Conservation (phyloP, 352 stramenopile genomes). For the Phytopythium mirpurense region DNA sequence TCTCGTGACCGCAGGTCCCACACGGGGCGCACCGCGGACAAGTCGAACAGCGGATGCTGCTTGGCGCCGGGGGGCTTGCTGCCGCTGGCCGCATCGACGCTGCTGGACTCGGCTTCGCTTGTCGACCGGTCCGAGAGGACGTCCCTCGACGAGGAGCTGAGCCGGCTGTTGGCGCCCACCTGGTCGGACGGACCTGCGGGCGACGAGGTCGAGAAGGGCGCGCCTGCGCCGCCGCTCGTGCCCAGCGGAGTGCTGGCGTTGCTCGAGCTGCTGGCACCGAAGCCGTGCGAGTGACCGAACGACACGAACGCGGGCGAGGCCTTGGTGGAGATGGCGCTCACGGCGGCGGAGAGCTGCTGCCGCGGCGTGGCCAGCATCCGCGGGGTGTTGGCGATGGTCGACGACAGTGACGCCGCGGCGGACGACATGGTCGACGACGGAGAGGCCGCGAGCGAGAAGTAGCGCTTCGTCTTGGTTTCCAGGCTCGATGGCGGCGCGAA, state of each 20-base stretch:
- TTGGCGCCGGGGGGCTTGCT: not conserved
- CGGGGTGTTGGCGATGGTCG: slow-evolving; percentile 68
- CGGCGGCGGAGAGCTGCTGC: slow-evolving; percentile 71
- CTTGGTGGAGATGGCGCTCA: slow-evolving; percentile 75
- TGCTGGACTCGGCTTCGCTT: slow-evolving; percentile 9
- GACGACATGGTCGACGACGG: slow-evolving; percentile 67
- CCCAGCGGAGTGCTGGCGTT: slow-evolving; percentile 3
- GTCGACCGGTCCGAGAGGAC: slow-evolving; percentile 8
- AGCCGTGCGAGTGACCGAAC: slow-evolving; percentile 18
- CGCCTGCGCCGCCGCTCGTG: not conserved
- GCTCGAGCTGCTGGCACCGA: slow-evolving; percentile 2
- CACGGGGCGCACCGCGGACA: slow-evolving; percentile 12
- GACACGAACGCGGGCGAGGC: slow-evolving; percentile 57
- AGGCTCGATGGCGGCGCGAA: slow-evolving; percentile 58
- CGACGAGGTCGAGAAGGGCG: not conserved
- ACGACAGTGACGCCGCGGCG: slow-evolving; percentile 61
- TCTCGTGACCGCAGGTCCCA: slow-evolving; percentile 60
- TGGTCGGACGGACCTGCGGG: slow-evolving; percentile 1
- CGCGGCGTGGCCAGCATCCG: slow-evolving; percentile 61
- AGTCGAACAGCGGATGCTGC: slow-evolving; percentile 4
- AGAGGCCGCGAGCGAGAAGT: slow-evolving; percentile 53
- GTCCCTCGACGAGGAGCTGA: slow-evolving; percentile 5
- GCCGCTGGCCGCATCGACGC: not conserved
- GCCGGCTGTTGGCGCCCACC: not conserved
- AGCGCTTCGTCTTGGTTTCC: slow-evolving; percentile 59